Percentiles rank a stretch among this genome's conserved stretches.
phyloP scores from a whole-genome alignment of 2,329 filamentous ascomycete genomes.

The Pestalotiopsis sp. region DNA sequence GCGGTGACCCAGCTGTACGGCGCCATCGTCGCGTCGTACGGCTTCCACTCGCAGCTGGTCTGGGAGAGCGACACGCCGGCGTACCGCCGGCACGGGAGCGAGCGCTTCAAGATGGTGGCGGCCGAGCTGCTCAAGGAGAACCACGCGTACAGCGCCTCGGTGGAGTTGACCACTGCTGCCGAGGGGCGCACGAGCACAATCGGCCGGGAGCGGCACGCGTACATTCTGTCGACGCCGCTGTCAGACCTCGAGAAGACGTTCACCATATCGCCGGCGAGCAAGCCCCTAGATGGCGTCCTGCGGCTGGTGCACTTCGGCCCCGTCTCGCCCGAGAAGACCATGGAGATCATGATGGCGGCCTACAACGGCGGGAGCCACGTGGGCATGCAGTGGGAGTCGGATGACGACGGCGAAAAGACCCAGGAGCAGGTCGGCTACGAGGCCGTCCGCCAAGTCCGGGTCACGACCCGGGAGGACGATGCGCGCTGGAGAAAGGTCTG shows the following conservation, averaged over 20 bases:
- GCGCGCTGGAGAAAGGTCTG: conserved; percentile 82
- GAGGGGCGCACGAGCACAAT: conserved; percentile 22
- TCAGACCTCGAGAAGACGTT: conserved; percentile 83
- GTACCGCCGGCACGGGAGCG: conserved; percentile 76
- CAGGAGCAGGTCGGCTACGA: conserved; percentile 67
- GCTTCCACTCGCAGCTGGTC: conserved; percentile 85
- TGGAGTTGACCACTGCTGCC: conserved; percentile 34
- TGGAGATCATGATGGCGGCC: conserved; percentile 75
- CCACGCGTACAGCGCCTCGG: conserved; percentile 52
- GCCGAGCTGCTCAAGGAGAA: conserved; percentile 67
- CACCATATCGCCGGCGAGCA: conserved; percentile 74
- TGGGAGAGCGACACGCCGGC: conserved; percentile 86
- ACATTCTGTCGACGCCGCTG: conserved; percentile 76
- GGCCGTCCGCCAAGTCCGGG: conserved; percentile 66
- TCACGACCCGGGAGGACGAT: conserved; percentile 71
- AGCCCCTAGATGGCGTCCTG: conserved; percentile 71
- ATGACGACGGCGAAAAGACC: conserved; percentile 32
- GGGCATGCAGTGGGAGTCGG: conserved; percentile 45
- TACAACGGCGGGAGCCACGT: conserved; percentile 63
- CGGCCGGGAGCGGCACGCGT: conserved; percentile 63
- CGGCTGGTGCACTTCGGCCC: conserved; percentile 76
- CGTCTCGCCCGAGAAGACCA: conserved; percentile 65
- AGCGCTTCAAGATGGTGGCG: conserved; percentile 85
- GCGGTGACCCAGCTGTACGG: conserved; percentile 59
- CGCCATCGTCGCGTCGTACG: conserved; percentile 87